These are phyloP conservation scores for Fusarium siculi DNA, from an alignment of 2,329 filamentous ascomycete species.

Conservation along the genomic window DNA sequence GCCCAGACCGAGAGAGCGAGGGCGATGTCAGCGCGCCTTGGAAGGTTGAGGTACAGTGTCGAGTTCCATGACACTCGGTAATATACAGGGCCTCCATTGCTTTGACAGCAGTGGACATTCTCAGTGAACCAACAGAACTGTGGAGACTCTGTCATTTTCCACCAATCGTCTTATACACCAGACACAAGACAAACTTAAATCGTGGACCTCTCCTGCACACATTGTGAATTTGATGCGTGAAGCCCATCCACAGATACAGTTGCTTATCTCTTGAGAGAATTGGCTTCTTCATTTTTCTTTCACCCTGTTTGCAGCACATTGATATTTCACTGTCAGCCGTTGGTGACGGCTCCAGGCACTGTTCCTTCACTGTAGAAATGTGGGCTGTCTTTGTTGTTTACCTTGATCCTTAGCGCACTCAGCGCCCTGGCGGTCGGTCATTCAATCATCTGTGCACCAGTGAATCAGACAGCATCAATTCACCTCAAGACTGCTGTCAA, in stretches of 20 bases:
- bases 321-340: neutral
- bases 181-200: neutral
- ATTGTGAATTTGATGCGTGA: neutral
- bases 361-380: neutral
- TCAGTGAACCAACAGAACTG: neutral
- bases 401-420: neutral
- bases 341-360: accelerated
- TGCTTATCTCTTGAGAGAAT: accelerated
- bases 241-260: accelerated
- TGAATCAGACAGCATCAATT: neutral
- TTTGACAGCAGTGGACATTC: too few species aligned
- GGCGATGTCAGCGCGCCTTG: too few species aligned
- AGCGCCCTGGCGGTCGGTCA: neutral
- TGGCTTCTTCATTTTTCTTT: accelerated
- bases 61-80: too few species aligned
- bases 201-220: accelerated
- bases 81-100: too few species aligned
- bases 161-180: neutral
- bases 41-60: too few species aligned
- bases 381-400: neutral
- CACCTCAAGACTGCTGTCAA: neutral
- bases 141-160: neutral
- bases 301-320: accelerated
- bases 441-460: neutral
- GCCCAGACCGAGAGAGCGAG: too few species aligned